These are phyloP conservation scores for Glycyrrhiza uralensis DNA, from an alignment of 306 rosid species.

Conservation along the genomic window DNA sequence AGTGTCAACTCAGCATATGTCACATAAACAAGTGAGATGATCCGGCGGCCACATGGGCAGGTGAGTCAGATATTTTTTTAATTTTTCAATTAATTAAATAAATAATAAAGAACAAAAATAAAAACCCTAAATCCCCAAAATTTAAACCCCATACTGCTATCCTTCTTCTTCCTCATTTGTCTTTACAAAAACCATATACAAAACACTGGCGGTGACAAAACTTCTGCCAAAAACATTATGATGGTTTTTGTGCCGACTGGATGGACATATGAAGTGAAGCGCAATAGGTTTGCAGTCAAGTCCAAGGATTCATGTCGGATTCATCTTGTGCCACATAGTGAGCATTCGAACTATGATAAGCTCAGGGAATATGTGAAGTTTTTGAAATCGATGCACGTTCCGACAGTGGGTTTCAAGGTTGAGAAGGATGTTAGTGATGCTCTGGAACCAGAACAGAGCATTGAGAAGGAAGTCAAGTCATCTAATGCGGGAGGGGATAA, in stretches of 20 bases:
- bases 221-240: too few relatives aligned
- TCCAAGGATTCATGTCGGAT: conserved; percentile 66
- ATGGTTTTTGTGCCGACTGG: conserved; percentile 96
- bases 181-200: too few relatives aligned
- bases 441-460: conserved; percentile 22
- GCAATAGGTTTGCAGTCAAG: conserved; percentile 57
- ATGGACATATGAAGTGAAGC: conserved; percentile 94
- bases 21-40: too few relatives aligned
- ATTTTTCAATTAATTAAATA: too few relatives aligned
- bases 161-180: too few relatives aligned
- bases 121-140: too few relatives aligned
- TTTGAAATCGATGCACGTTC: conserved; percentile 78
- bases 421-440: conserved; percentile 29
- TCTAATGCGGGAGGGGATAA: conserved; percentile 20
- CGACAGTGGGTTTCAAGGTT: conserved; percentile 47
- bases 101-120: too few relatives aligned
- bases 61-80: too few relatives aligned
- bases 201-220: too few relatives aligned
- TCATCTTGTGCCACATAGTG: conserved; percentile 95
- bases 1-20: too few relatives aligned
- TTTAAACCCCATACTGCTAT: too few relatives aligned
- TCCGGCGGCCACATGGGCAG: too few relatives aligned
- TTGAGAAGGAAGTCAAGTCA: conserved; percentile 25
- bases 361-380: conserved; percentile 79
- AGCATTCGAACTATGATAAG: conserved; percentile 86